phyloP scores from a whole-genome alignment of 805 yeast species.

The Saccharomycopsis oosterbeekiorum region DNA sequence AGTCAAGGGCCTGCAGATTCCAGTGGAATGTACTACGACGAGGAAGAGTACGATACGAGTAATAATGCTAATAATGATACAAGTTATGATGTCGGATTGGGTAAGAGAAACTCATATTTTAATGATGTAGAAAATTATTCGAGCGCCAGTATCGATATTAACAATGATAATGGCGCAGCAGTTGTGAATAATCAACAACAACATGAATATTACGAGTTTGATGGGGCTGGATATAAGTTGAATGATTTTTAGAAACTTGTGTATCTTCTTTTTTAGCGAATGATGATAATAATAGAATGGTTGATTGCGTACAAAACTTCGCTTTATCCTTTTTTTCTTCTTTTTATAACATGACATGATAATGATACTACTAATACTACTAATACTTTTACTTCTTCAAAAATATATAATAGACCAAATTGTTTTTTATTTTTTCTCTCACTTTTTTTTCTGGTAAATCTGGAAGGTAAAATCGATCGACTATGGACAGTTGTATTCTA shows the following conservation, averaged over 20 bases:
- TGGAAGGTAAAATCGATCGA: no score
- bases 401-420: neutral
- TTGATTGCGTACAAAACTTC: neutral
- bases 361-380: neutral
- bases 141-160: neutral
- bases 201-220: neutral
- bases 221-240: neutral
- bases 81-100: neutral
- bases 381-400: no score
- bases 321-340: neutral
- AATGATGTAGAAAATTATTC: neutral
- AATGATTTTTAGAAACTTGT: neutral
- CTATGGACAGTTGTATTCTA: no score
- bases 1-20: neutral
- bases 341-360: neutral
- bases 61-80: neutral
- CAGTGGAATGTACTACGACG: neutral
- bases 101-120: neutral
- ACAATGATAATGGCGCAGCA: neutral
- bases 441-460: no score
- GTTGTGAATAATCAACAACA: neutral
- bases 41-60: neutral
- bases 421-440: neutral
- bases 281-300: neutral
- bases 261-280: neutral